Conservation (phyloP, 768 basidiomycete species). For the Boletus tomentosulus region DNA sequence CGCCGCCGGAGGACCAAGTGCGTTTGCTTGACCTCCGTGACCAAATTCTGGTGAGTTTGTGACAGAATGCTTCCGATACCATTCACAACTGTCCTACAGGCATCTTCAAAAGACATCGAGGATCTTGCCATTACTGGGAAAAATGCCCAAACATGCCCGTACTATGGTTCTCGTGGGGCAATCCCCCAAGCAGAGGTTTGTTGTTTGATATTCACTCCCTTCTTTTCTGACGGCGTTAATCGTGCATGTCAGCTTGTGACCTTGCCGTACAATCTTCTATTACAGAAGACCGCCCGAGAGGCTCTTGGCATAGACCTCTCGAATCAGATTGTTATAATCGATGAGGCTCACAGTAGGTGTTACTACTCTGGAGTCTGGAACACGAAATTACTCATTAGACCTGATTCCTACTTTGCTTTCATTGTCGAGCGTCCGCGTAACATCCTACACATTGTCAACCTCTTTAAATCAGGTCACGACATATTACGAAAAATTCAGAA, state of each 20-base stretch:
- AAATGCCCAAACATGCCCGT: slow-evolving; percentile 74
- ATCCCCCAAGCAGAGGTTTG: slow-evolving; percentile 87
- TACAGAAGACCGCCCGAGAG: slow-evolving; percentile 80
- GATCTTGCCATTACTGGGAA: slow-evolving; percentile 77
- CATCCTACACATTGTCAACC: slow-evolving; percentile 48
- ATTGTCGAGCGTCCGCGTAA: slow-evolving; percentile 69
- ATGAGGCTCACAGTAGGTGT: slow-evolving; percentile 91
- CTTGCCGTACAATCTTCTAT: slow-evolving; percentile 88
- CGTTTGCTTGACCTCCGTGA: slow-evolving; percentile 81
- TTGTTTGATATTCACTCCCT: neutral
- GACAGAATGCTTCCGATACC: neutral
- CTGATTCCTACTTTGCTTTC: slow-evolving; percentile 87
- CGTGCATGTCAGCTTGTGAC: slow-evolving; percentile 63
- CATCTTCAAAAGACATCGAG: slow-evolving; percentile 90
- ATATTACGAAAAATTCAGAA: slow-evolving; percentile 76
- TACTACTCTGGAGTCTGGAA: slow-evolving; percentile 1
- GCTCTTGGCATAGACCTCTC: slow-evolving; percentile 82
- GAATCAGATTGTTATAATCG: slow-evolving; percentile 84
- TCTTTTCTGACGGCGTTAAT: neutral
- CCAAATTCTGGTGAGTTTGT: slow-evolving; percentile 62
- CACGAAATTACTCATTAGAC: slow-evolving; percentile 45
- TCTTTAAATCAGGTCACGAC: slow-evolving; percentile 72
- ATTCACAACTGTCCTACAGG: slow-evolving; percentile 41
- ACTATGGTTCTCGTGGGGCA: slow-evolving; percentile 86
- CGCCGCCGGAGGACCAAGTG: slow-evolving; percentile 61